Evolutionary conservation across 306 rosid species (phyloP).

Genomic region (Acacia acuminata): DNA sequence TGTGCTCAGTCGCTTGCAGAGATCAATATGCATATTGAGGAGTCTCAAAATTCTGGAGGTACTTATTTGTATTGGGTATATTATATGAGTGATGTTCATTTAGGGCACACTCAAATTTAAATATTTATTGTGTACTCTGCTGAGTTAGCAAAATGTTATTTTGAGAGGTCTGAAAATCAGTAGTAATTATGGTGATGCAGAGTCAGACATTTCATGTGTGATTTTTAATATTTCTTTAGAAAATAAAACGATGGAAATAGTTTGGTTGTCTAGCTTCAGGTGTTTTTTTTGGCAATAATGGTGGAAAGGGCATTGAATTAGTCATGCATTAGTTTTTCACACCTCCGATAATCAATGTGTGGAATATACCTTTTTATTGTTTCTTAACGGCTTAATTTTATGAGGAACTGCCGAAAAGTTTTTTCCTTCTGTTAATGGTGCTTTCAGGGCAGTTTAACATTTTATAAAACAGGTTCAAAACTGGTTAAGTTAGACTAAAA

Average conservation of each 20-base stretch:
- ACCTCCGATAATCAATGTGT: not conserved
- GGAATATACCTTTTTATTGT: slow-evolving; percentile 10
- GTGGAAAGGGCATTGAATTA: not conserved
- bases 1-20: slow-evolving; percentile 79
- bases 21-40: slow-evolving; percentile 69
- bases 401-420: slow-evolving; percentile 12
- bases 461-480: not conserved
- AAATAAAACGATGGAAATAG: slow-evolving; percentile 16
- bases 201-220: slow-evolving; percentile 10
- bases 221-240: slow-evolving; percentile 5
- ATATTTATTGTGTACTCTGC: slow-evolving; percentile 11
- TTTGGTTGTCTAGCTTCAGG: not conserved
- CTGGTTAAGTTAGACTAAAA: not conserved
- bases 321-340: slow-evolving; percentile 10
- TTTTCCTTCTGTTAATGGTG: slow-evolving; percentile 11
- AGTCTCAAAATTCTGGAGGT: slow-evolving; percentile 93
- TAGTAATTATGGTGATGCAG: slow-evolving; percentile 31
- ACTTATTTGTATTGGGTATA: slow-evolving; percentile 34
- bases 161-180: slow-evolving; percentile 20
- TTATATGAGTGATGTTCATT: slow-evolving; percentile 23
- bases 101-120: slow-evolving; percentile 11
- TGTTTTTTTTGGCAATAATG: slow-evolving; percentile 10
- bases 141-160: slow-evolving; percentile 22
- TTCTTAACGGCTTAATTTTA: slow-evolving; percentile 4
- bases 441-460: not conserved